phyloP scores from a whole-genome alignment of 1,284 basidiomycete genomes.

The Takashimella tepidaria region DNA sequence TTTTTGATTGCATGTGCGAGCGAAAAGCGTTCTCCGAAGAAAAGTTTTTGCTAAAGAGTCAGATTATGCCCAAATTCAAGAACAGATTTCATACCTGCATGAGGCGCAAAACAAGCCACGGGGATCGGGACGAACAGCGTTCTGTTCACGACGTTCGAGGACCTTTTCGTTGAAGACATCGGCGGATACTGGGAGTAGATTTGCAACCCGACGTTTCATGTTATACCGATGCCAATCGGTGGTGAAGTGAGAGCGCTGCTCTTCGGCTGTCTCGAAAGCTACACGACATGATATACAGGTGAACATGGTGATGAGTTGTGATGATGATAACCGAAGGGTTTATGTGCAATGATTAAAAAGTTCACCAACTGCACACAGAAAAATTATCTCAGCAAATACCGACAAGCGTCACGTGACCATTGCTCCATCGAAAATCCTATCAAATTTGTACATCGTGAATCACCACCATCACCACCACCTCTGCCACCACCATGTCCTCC shows the following conservation, averaged over 20 bases:
- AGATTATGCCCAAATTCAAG: constrained; percentile 5
- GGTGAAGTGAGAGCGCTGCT: constrained; percentile 86
- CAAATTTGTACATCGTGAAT: too few relatives aligned
- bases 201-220: constrained; percentile 93
- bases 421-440: neutral
- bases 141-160: constrained; percentile 68
- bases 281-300: constrained; percentile 92
- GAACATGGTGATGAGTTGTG: constrained; percentile 50
- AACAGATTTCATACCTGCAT: constrained; percentile 61
- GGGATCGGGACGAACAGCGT: constrained; percentile 60
- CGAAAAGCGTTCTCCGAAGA: constrained; percentile 82
- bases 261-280: constrained; percentile 76
- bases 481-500: neutral
- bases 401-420: neutral
- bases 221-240: constrained; percentile 98
- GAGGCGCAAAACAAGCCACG: constrained; percentile 65
- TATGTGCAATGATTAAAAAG: neutral
- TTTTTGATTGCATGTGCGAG: constrained; percentile 83
- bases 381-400: too few relatives aligned
- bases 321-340: neutral
- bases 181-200: constrained; percentile 76
- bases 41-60: constrained; percentile 68
- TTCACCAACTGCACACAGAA: too few relatives aligned
- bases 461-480: too few relatives aligned
- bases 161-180: constrained; percentile 86